Evolutionary conservation across 208 protist species (phyloP), one percentile per base, ranked within the genome.

Genomic region (Leishmania tropica): DNA sequence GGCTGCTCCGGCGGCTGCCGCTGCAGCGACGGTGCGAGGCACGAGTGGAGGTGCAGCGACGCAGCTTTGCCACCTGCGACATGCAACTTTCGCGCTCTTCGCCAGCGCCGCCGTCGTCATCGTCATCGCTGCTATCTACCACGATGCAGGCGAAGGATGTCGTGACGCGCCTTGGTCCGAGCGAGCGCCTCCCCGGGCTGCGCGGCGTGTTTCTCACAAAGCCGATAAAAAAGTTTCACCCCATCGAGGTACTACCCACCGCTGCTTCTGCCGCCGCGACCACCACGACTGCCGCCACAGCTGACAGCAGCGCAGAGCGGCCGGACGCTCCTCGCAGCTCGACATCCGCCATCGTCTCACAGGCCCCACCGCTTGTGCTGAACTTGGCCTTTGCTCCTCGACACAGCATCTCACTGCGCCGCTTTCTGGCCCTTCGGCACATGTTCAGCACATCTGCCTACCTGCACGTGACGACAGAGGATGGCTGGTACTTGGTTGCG

Each of bases 351-450:
- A 31, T 31, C 6, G 42, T 71, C 7, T 75, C 75, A 0, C 70
- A 62, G 17, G 85, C 90, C 4, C 88, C 91, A 8, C 94, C 92
- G 72, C 88, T 90, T 21, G 64, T 97, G 74, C 70, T 83, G 15
- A 95, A 97, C 81, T 79, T 95, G 28, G 80, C 89, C 45, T 60
- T 64, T 48, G 83, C 88, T 8, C 91, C 92, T 28, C 79, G 45
- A 0, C 87, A 89, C 47, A 80, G 79, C 56, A 90, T 96, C 42
- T 93, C 89, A 0, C 88, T 95, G 24, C 90, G 89, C 35, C 92
- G 91, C 35, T 97, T 97, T 75, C 81, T 95, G 19, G 94, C 92
- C 1, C 79, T 96, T 54, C 90, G 94, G 19, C 88, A 93, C 73
- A 89, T 90, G 76, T 95, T 94, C 78, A 91, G 85, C 80, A 70